A percentile compares a stretch with the other conserved stretches of the same genome.
Conservation (phyloP, 257 asterid species). For the Henckelia pumila region DNA sequence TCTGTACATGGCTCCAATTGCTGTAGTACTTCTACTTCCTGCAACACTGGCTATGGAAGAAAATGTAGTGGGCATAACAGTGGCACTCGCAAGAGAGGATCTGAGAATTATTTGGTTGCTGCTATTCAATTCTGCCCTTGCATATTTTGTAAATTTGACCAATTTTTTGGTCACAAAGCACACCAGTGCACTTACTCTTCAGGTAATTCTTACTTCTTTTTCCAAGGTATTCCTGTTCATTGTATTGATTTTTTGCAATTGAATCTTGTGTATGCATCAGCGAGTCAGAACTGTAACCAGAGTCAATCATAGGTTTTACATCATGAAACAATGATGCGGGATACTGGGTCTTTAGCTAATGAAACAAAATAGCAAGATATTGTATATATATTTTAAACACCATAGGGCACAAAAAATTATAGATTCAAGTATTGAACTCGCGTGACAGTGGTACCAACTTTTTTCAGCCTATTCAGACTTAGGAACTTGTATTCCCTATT, state of each 20-base stretch:
- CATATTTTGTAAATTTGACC: conserved; percentile 37
- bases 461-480: too few species aligned
- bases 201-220: conserved; percentile 26
- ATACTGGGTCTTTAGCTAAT: too few species aligned
- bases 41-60: conserved; percentile 40
- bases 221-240: background rate
- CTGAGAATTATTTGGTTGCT: conserved; percentile 29
- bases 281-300: background rate
- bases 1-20: conserved; percentile 43
- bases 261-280: background rate
- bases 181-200: conserved; percentile 43
- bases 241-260: background rate
- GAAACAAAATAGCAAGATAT: background rate
- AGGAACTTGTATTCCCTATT: too few species aligned
- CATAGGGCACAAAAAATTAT: background rate
- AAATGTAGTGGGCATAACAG: conserved; percentile 34
- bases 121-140: conserved; percentile 37
- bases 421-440: too few species aligned
- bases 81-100: conserved; percentile 32
- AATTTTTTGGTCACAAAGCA: conserved; percentile 42
- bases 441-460: too few species aligned
- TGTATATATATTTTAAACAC: too few species aligned
- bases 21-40: conserved; percentile 36
- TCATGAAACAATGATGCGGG: background rate
- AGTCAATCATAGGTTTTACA: background rate